Evolutionary conservation across 1,284 basidiomycete genomes (phyloP), one percentile per base, ranked within the genome.

Genomic region (Trametes polyzona): DNA sequence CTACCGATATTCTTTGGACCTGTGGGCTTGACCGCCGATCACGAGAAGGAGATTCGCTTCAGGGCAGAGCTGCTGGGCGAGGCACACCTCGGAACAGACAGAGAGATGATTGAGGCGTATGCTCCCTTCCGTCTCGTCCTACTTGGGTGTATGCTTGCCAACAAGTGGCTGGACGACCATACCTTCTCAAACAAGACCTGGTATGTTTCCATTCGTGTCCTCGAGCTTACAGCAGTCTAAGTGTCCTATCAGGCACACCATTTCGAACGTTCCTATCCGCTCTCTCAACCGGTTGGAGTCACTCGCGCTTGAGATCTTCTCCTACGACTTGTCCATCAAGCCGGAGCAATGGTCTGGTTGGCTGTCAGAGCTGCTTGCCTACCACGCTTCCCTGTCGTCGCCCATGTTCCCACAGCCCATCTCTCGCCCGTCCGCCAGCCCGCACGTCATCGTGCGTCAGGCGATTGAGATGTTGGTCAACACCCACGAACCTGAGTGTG

Each of bases 161-260:
- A 95, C 73, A 95, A 95, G 75, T 95, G 93, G 92, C 70, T 95
- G 62, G 93, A 95, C 68, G 93, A 95, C 68, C 92, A 95, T 68
- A 95, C 93, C 0, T 95, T 94, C 74, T 91, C 92, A 49, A 94
- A 93, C 76, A 93, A 93, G 78, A 95, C 93, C 56, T 95, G 93
- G 93, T 92, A 71, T 61, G 87, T 73, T 40, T 48, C 55, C 60
- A 29, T 33, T 51, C 33, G 52, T 32, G 8, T 7, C 12, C 35
- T 3, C 17, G 35, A 8, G 19, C n/a, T n/a, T 11, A 19, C 36
- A 14, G 10, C 24, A 26, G n/a, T 9, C 29, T 62, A 4, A 59
- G 43, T 6, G 8, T 37, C 49, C 33, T 44, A 33, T 32, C 63
- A 92, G 90, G 90, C 87, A 92, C 65, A 83, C 84, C 16, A 89